Conservation (phyloP, 1,284 basidiomycete species). For the Phlebopus sp. region DNA sequence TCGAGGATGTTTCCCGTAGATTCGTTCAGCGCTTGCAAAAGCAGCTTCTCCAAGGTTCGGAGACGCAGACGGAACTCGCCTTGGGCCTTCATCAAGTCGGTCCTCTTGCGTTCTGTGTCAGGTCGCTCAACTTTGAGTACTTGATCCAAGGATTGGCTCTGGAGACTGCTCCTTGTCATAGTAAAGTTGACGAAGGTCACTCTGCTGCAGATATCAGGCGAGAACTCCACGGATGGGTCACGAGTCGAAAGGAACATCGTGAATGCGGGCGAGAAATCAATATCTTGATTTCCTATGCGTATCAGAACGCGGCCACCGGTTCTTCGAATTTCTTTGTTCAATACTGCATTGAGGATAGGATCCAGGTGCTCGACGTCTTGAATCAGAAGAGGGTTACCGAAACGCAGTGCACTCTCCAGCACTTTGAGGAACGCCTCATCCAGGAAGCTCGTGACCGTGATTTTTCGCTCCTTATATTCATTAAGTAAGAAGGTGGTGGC, state of each 20-base stretch:
- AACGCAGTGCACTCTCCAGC: slow-evolving; percentile 96
- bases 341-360: slow-evolving; percentile 95
- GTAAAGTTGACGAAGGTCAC: slow-evolving; percentile 99
- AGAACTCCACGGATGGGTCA: slow-evolving; percentile 96
- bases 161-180: slow-evolving; percentile 97
- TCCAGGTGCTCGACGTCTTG: slow-evolving; percentile 98
- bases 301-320: slow-evolving; percentile 98
- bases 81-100: slow-evolving; percentile 98
- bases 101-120: slow-evolving; percentile 94
- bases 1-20: slow-evolving; percentile 97
- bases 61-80: slow-evolving; percentile 96
- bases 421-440: slow-evolving; percentile 99
- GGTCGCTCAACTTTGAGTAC: slow-evolving; percentile 96
- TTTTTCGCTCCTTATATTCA: slow-evolving; percentile 95
- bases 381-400: slow-evolving; percentile 96
- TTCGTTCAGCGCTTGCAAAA: slow-evolving; percentile 95
- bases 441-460: slow-evolving; percentile 97
- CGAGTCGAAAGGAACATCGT: slow-evolving; percentile 98
- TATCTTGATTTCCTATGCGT: slow-evolving; percentile 97
- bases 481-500: slow-evolving; percentile 93
- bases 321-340: slow-evolving; percentile 94
- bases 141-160: slow-evolving; percentile 97
- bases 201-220: slow-evolving; percentile 97
- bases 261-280: slow-evolving; percentile 99
- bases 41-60: slow-evolving; percentile 88